A percentile compares a stretch with the other conserved stretches of the same genome.
phyloP scores from a whole-genome alignment of 805 yeast species.

The Candida insectorum region DNA sequence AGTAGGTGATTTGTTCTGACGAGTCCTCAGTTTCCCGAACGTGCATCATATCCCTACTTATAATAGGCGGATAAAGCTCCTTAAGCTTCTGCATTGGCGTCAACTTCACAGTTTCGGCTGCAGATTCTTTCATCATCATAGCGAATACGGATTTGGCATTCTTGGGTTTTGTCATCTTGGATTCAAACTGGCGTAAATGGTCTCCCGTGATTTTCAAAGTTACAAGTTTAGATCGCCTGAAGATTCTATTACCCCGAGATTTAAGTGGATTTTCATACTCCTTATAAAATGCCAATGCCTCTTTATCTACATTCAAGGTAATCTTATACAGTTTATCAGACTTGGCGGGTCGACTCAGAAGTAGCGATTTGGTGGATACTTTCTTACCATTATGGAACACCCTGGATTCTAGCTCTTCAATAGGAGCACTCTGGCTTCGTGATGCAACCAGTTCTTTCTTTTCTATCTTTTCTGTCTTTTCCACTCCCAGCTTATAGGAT shows the following conservation, averaged over 20 bases:
- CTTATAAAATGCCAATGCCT: conserved; percentile 22
- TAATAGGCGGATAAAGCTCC: conserved; percentile 27
- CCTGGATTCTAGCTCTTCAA: conserved; percentile 16
- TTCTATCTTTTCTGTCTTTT: no score
- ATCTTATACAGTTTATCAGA: conserved; percentile 11
- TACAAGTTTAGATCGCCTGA: conserved; percentile 1
- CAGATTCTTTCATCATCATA: conserved; percentile 36
- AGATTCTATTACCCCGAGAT: conserved; percentile 20
- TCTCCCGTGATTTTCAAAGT: conserved; percentile 7
- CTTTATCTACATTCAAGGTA: conserved; percentile 22
- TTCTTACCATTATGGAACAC: conserved; percentile 17
- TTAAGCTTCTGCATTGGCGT: conserved; percentile 30
- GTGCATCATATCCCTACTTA: conserved; percentile 30
- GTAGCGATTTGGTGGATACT: conserved; percentile 39
- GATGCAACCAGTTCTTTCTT: neutral
- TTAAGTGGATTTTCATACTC: conserved; percentile 25
- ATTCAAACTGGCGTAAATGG: conserved; percentile 1
- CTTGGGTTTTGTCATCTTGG: conserved; percentile 2
- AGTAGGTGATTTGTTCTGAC: neutral
- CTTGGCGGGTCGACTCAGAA: conserved; percentile 37
- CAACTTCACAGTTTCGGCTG: conserved; percentile 22
- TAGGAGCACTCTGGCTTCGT: neutral
- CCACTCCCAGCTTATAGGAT: no score
- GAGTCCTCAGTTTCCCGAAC: conserved; percentile 17
- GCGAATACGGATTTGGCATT: conserved; percentile 24